Conservation (phyloP, 108 stramenopile genomes). For the Nannochloropsis gaditana region DNA sequence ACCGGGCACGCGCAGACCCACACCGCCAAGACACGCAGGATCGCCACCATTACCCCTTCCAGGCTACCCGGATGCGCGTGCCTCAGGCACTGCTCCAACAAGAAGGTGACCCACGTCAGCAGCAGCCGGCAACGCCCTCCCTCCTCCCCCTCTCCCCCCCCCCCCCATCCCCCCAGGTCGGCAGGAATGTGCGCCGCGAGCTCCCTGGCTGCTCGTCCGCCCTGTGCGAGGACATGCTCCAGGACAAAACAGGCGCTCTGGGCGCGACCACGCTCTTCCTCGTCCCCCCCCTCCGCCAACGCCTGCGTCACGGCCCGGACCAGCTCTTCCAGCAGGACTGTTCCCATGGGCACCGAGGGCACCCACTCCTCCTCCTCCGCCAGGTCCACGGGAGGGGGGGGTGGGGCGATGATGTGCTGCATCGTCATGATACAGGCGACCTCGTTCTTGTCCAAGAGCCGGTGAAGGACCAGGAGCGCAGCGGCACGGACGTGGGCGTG, state of each 20-base stretch:
- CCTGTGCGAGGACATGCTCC: not conserved
- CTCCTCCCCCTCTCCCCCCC: not conserved
- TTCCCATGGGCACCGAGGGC: not conserved
- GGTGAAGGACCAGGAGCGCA: not conserved
- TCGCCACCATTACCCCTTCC: not conserved
- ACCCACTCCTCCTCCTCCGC: not conserved
- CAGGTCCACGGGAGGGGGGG: not conserved
- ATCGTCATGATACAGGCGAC: not conserved
- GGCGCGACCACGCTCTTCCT: not conserved
- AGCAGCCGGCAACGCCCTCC: not conserved
- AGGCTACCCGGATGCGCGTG: not conserved
- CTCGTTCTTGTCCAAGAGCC: not conserved
- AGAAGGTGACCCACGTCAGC: not conserved
- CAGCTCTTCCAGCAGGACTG: constrained; percentile 5
- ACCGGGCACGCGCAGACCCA: not conserved
- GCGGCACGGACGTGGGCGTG: not conserved
- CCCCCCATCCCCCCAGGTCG: constrained; percentile 12
- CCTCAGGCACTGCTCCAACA: not conserved
- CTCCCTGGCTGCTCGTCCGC: not conserved
- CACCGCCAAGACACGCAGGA: not conserved
- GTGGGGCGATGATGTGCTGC: not conserved
- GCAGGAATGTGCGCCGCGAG: not conserved
- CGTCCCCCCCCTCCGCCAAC: not conserved
- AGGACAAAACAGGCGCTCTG: not conserved
- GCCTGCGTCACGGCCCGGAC: not conserved